Evolutionary conservation across 768 basidiomycete species (phyloP), one percentile per base, ranked within the genome.

Genomic region (Chalciporus pseudorubinellus): DNA sequence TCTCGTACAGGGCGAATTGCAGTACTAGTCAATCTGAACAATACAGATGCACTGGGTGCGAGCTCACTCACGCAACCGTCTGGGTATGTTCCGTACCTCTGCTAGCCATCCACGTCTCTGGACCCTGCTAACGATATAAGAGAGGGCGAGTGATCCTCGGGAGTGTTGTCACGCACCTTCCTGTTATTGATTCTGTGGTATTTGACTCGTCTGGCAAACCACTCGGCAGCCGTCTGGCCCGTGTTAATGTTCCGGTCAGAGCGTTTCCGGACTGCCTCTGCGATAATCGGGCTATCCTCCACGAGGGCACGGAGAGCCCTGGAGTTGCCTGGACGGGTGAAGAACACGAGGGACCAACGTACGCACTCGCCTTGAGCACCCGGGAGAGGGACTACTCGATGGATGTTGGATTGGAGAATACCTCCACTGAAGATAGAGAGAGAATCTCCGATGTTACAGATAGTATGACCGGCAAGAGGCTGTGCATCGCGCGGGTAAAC

Each of bases 281-380:
- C 77, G 13, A 87, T 77, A 2, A 78, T 49, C 0, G 70, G 57
- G 50, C 84, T 85, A 8, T 78, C 72, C 24, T 81, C 75, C 0
- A 72, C 66, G 6, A 85, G 67, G 2, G 84, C 77, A 9, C 73
- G 75, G 9, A 87, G 77, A 1, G 74, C 51, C 33, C 76, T 69
- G 2, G 73, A 72, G 60, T 84, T 76, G 9, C 77, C 79, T 0
- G 85, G 85, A 18, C 87, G 74, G 0, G 77, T 82, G 68, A 88
- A 87, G 67, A 79, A 88, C 0, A 84, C 85, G 12, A 87, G 68
- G 6, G 85, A 88, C 79, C 82, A 87, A 9, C 86, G 75, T 29
- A 79, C 78, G 28, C 73, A 64, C 7, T 71, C 62, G 1, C 69
- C 68, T 64, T 89, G 87, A 5, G 66, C 55, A 7, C 81, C 79